These are phyloP conservation scores for Themeda triandra DNA, from an alignment of 176 grass and related monocot genomes.

Conservation along the genomic window DNA sequence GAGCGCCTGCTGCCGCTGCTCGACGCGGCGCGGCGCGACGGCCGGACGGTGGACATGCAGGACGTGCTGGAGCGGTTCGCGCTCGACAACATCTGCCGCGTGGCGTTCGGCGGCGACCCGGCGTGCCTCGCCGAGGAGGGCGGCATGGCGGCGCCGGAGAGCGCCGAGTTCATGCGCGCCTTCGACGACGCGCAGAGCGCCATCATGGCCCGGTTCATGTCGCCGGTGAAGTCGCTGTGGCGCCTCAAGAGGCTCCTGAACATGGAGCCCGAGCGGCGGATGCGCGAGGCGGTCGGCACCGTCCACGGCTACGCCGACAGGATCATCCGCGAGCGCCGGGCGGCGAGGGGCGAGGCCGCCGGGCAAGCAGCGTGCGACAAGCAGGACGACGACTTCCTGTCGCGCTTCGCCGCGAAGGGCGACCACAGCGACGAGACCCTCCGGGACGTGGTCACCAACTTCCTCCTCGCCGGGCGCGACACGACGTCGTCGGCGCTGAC, in stretches of 20 bases:
- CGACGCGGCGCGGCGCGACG: background rate
- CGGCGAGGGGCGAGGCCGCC: background rate
- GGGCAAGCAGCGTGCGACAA: too few species aligned
- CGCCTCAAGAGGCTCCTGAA: constrained; percentile 39
- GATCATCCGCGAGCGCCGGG: constrained; percentile 33
- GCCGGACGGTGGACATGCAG: constrained; percentile 42
- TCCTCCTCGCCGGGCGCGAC: constrained; percentile 62
- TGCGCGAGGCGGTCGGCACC: constrained; percentile 22
- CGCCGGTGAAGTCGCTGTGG: constrained; percentile 23
- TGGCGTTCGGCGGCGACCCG: constrained; percentile 55
- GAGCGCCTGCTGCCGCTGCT: constrained; percentile 46
- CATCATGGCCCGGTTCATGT: constrained; percentile 42
- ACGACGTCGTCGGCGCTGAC: constrained; percentile 61
- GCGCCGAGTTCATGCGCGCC: constrained; percentile 20
- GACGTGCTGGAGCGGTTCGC: constrained; percentile 60
- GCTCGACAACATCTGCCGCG: constrained; percentile 62
- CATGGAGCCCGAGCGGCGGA: constrained; percentile 34
- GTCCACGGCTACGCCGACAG: constrained; percentile 39
- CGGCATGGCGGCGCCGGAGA: background rate
- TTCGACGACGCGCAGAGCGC: constrained; percentile 56
- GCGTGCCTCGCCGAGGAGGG: background rate
- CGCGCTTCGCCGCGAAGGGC: constrained; percentile 42
- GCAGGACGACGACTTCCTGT: constrained; percentile 40
- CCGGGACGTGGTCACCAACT: constrained; percentile 64
- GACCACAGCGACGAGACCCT: constrained; percentile 48